phyloP scores from a whole-genome alignment of 306 rosid genomes.

The Trifolium pratense region DNA sequence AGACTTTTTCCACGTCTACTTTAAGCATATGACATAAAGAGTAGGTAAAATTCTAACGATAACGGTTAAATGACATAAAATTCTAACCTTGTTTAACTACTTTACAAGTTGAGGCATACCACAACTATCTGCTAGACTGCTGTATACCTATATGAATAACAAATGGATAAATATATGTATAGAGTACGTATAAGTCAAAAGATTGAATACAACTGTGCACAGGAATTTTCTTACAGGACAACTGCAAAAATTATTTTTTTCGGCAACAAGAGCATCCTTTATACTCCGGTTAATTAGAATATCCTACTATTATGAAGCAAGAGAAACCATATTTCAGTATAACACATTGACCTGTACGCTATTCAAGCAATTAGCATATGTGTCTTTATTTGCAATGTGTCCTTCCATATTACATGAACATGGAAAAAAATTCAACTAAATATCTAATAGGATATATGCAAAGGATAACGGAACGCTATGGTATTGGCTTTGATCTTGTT shows the following conservation, averaged over 20 bases:
- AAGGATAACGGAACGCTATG: background rate
- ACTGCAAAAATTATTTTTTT: conserved; percentile 84
- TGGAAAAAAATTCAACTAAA: conserved; percentile 11
- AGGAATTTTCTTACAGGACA: conserved; percentile 78
- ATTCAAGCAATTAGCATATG: conserved; percentile 34
- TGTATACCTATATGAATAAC: conserved; percentile 73
- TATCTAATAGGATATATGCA: conserved; percentile 10
- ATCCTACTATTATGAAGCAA: conserved; percentile 67
- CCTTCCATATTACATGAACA: background rate
- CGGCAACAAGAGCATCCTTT: conserved; percentile 92
- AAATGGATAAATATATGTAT: conserved; percentile 27
- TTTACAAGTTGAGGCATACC: conserved; percentile 96
- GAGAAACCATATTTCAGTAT: conserved; percentile 40
- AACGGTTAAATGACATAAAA: background rate
- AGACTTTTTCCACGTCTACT: conserved; percentile 1
- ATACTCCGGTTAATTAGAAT: conserved; percentile 80
- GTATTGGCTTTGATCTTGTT: no score
- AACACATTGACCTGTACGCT: no score
- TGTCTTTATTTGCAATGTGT: conserved; percentile 29
- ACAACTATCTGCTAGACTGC: conserved; percentile 84
- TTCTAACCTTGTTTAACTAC: conserved; percentile 86
- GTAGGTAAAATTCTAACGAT: background rate
- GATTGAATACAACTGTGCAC: conserved; percentile 11
- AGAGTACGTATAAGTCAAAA: background rate
- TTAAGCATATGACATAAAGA: conserved; percentile 21